These are phyloP conservation scores for Aspergillus arachidicola DNA, from an alignment of 2,329 filamentous ascomycete genomes.

Conservation along the genomic window DNA sequence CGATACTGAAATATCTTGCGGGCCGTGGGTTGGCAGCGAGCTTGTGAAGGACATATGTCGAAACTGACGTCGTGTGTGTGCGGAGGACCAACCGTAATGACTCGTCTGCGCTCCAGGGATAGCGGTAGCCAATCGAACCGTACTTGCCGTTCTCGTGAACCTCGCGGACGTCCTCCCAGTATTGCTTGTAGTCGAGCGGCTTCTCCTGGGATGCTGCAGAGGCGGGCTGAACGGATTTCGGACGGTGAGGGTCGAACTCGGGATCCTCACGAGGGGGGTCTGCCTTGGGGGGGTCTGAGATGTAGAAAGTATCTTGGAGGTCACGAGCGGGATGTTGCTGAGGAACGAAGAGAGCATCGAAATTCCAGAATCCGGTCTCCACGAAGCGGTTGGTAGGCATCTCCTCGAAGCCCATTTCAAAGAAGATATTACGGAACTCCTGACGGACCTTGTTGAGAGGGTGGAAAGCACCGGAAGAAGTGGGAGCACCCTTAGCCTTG, in stretches of 20 bases:
- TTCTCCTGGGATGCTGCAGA: slow-evolving; percentile 53
- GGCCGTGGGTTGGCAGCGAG: slow-evolving; percentile 81
- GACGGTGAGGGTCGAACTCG: slow-evolving; percentile 40
- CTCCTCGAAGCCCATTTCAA: slow-evolving; percentile 97
- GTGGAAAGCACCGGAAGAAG: slow-evolving; percentile 53
- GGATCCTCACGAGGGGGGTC: slow-evolving; percentile 66
- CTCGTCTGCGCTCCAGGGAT: slow-evolving; percentile 89
- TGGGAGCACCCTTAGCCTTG: slow-evolving; percentile 63
- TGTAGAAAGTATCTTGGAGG: slow-evolving; percentile 98
- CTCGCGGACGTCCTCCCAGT: slow-evolving; percentile 83
- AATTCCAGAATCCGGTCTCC: slow-evolving; percentile 99
- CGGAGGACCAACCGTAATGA: slow-evolving; percentile 84
- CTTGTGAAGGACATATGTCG: slow-evolving; percentile 86
- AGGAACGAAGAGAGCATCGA: slow-evolving; percentile 93
- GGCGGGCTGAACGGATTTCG: slow-evolving; percentile 40
- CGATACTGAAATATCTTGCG: slow-evolving; percentile 97
- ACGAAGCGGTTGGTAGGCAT: slow-evolving; percentile 95
- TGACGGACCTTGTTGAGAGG: slow-evolving; percentile 88
- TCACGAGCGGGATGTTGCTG: slow-evolving; percentile 98
- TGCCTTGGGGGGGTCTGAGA: slow-evolving; percentile 80
- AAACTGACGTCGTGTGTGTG: slow-evolving; percentile 94
- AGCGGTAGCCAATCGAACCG: slow-evolving; percentile 93
- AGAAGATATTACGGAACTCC: slow-evolving; percentile 98
- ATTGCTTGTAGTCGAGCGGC: slow-evolving; percentile 72
- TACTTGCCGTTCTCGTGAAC: slow-evolving; percentile 92